Base-by-base conservation (phyloP, 1,139 yeast genomes). In the Yamadazyma siamensis region DNA sequence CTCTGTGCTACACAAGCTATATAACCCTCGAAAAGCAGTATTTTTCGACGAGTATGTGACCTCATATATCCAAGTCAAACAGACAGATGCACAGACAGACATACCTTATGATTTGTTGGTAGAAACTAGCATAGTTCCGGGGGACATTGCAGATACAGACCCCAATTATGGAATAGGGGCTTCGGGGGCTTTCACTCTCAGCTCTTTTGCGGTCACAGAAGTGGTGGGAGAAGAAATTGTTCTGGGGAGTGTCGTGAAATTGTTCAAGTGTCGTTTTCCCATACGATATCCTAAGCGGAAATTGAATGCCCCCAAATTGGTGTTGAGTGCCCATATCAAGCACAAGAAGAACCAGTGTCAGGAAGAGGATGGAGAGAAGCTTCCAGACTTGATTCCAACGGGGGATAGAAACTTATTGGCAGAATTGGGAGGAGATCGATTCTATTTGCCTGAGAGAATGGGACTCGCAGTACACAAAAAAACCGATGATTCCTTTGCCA, bases 221-320 rank as follows among this genome's bases (percentile, higher is more conserved):
- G 19, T 34, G 9, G 27, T 27, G 5, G 11, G n/a, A 11, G 21
- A 25, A 5, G 31, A 31, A 8, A 12, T 23, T 3, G 7, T 22
- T 6, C 26, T 27, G 9, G 25, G 21, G 10, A 13, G 10, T 13
- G n/a, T 4, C 13, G 20, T 10, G 10, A 15, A 21, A 10, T 7
- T 26, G 3, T 32, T 21, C 25, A 13, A 14, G 32, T 61, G 67
- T 36, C 49, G 48, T n/a, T 27, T 55, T 6, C 62, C 69, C 3
- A 47, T 65, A 3, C 47, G 52, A 2, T 66, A 67, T 39, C 73
- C 74, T 1, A 50, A 59, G 20, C 54, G 52, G 35, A 59, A 63
- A 38, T 44, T 61, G 23, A 30, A 39, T 21, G 46, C 54, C 25
- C 73, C 74, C 0, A 49, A 44, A 15, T 41, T 66, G 8, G 33